Base-by-base conservation (phyloP, 2,329 filamentous ascomycete species). In the Lomentospora prolificans region DNA sequence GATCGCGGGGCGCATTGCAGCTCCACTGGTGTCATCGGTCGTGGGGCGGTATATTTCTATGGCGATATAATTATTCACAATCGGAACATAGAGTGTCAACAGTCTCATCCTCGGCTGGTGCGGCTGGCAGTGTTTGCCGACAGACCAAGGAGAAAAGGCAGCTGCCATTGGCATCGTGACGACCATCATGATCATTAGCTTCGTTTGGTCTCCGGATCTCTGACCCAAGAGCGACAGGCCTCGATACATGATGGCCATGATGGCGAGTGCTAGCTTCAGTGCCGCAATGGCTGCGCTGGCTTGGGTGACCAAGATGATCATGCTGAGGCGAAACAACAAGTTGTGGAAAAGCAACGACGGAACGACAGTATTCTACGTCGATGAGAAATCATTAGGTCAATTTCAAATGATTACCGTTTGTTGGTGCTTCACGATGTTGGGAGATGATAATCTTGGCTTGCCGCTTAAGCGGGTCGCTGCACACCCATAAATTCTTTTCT, bases 91-190 rank as follows among this genome's bases (percentile, higher is more conserved):
- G 55, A 69, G 69, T 0, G 75, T 76, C 48, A 76, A 75, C 61
- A 70, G 65, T 3, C 70, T 76, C 50, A 73, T 75, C 25, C 70
- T 76, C 4, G 73, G 73, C 8, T 77, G 74, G 75, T 71, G 71
- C 0, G 68, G n/a, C n/a, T n/a, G n/a, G 68, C 0, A 69, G 68
- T 0, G 75, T 72, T 0, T 67, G 74, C 3, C 72, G 70, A 0
- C 75, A 77, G 57, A 76, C 72, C 0, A 73, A 73, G 54, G 75
- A 77, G 60, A 76, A 76, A 76, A 75, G 61, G 74, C 75, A 0
- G 70, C 72, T 25, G 70, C 74, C 1, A 62, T 77, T 7, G 73
- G 73, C 9, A 75, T 78, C 63, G 75, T 75, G 4, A 78, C 75
- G 24, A 74, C 75, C 1, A 69, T 73, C 24, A 72, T 71, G 24